Base-by-base conservation (phyloP, 345 rosid genomes). In the Camelina laxa region DNA sequence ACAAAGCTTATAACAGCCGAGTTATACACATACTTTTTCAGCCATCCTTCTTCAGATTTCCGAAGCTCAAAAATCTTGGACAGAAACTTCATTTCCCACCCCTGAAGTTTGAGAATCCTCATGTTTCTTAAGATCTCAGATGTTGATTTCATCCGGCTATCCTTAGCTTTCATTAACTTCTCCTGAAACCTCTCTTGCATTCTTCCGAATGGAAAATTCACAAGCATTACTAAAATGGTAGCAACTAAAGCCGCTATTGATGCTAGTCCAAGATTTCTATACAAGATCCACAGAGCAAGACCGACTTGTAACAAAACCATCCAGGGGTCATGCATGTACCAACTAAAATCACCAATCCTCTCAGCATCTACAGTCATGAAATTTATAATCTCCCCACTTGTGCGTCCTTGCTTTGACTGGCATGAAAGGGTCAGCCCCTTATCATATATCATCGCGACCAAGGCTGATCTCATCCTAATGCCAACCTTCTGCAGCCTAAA, bases 81-180 rank as follows among this genome's bases (percentile, higher is more conserved):
- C 75, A 89, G 58, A 81, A 89, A 89, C 77, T 86, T 87, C 88
- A 87, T 85, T 65, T 89, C 96, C 92, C 96, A 89, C 11, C 84
- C 90, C 56, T 89, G 96, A 67, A 89, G 90, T 73, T 89, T 89
- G 65, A 89, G 88, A 78, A 86, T 89, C 80, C 87, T 85, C 90
- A 89, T 89, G 79, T 87, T 89, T 69, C 86, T 82, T 59, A 87
- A 69, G 51, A 89, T 81, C 80, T 89, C 90, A 7, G 90, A 82
- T 57, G 89, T 87, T 3, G 82, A 81, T 76, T 82, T 89, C 96
- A 89, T 89, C 60, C 90, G 80, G 21, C 57, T 71, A 57, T 87
- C 96, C 58, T 89, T 89, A 2, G 92, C 83, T 77, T 87, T 69
- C 96, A 89, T 89, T 67, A 91, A 73, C 83, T 84, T 85, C 30